Evolutionary conservation across 257 asterid species (phyloP), one percentile per base, ranked within the genome.

Genomic region (Nicotiana paniculata): DNA sequence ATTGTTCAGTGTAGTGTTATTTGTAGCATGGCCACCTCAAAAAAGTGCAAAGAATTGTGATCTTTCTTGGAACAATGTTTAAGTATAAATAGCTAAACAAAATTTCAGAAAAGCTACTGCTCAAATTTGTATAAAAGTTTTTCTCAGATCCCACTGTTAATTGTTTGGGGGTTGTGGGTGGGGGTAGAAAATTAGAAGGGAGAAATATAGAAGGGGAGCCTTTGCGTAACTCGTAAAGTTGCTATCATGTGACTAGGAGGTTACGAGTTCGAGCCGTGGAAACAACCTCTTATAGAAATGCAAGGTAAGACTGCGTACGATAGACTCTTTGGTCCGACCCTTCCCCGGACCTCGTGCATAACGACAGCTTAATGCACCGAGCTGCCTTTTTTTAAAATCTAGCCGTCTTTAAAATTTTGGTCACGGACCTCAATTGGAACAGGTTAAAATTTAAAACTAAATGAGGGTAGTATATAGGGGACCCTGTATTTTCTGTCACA

Each of bases 401-500:
- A 79, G 43, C 37, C 8, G 61, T 61, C 39, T 64, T 59, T 79
- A 16, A 24, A 79, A 21, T 5, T 5, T 12, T 35, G 72, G 55
- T 61, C 82, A 58, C 82, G 82, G 75, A 79, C 75, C 70, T 61
- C 82, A 39, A 79, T 79, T 18, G 69, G 35, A 30, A 9, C 32
- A 30, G 30, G 69, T 21, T 63, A n/a, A 63, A 63, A 17, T 3
- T 30, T 2, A 1, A 63, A 30, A 30, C 33, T n/a, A 63, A 63
- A 24, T 2, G 0, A 63, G 59, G 46, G 17, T 15, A 6, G 57
- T 32, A 6, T 77, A 51, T 72, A 54, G 32, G 80, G 77, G 77
- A 67, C 55, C 84, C 78, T 61, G 32, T 84, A 70, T 63, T 21
- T 68, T 70, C 58, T 70, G 59, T 79, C 83, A 79, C 81, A 76